These are phyloP conservation scores for Chlorencoelia australis DNA, from an alignment of 2,329 filamentous ascomycete genomes.

Conservation along the genomic window DNA sequence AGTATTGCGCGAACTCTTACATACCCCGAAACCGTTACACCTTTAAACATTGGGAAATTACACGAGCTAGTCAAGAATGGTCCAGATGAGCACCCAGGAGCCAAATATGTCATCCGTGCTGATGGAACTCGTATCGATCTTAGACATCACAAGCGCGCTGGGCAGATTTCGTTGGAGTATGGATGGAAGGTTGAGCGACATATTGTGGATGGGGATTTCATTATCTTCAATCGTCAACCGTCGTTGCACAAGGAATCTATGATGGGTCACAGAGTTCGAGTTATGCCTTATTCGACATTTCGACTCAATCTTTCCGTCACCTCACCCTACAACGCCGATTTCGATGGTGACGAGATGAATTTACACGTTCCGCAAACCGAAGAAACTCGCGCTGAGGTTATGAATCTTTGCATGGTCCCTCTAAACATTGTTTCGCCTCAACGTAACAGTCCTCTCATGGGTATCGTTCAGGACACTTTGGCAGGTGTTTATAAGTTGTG, in stretches of 20 bases:
- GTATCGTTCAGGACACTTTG: slow-evolving; percentile 96
- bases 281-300: slow-evolving; percentile 99
- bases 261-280: slow-evolving; percentile 96
- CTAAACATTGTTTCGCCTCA: slow-evolving; percentile 97
- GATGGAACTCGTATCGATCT: slow-evolving; percentile 93
- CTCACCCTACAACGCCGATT: slow-evolving; percentile 98
- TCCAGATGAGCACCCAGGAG: slow-evolving; percentile 89
- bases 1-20: slow-evolving; percentile 89
- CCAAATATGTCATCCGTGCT: slow-evolving; percentile 89
- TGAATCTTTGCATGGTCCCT: slow-evolving; percentile 93
- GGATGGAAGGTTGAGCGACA: slow-evolving; percentile 99
- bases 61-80: slow-evolving; percentile 86
- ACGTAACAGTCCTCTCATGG: slow-evolving; percentile 94
- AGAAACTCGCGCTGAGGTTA: slow-evolving; percentile 90
- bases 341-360: slow-evolving; percentile 99
- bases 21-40: slow-evolving; percentile 94
- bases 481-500: slow-evolving; percentile 97
- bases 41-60: slow-evolving; percentile 92
- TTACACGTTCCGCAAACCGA: slow-evolving; percentile 97
- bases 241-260: slow-evolving; percentile 99
- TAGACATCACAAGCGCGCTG: slow-evolving; percentile 76
- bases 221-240: slow-evolving; percentile 99
- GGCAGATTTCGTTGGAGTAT: slow-evolving; percentile 79
- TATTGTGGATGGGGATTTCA: slow-evolving; percentile 89
- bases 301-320: slow-evolving; percentile 95